A percentile compares a stretch with the other conserved stretches of the same genome.
phyloP scores from a whole-genome alignment of 2,329 filamentous ascomycete genomes.

The Blumeria hordei region DNA sequence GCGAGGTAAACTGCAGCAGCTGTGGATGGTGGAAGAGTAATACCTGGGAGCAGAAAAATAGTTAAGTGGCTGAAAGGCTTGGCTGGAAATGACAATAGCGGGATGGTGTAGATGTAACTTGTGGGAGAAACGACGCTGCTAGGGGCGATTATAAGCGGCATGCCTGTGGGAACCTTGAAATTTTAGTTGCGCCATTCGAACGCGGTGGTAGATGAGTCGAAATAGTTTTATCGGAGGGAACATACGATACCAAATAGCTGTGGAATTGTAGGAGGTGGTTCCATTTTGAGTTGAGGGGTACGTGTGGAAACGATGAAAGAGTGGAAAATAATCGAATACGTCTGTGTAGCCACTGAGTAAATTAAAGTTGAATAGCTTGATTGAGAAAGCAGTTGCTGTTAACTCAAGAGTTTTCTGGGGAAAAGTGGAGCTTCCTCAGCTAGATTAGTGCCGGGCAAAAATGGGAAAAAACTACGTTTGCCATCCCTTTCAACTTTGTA shows the following conservation, averaged over 20 bases:
- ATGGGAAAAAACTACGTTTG: too few relatives aligned
- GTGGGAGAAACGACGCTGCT: slow-evolving; percentile 27
- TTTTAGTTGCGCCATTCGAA: slow-evolving; percentile 1
- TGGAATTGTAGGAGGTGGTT: slow-evolving; percentile 5
- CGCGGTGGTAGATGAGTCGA: neutral
- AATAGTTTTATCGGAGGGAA: neutral
- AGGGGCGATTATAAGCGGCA: slow-evolving; percentile 29
- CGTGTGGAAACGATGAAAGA: too few relatives aligned
- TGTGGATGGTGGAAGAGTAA: slow-evolving; percentile 45
- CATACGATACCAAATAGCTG: slow-evolving; percentile 13
- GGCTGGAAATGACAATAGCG: slow-evolving; percentile 17
- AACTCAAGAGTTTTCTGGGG: too few relatives aligned
- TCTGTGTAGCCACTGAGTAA: too few relatives aligned
- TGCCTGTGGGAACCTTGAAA: slow-evolving; percentile 27
- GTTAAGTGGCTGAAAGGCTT: slow-evolving; percentile 54
- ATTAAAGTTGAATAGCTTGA: too few relatives aligned
- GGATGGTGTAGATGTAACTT: slow-evolving; percentile 30
- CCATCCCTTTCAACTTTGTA: too few relatives aligned
- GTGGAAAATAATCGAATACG: too few relatives aligned
- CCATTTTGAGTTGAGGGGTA: slow-evolving; percentile 2
- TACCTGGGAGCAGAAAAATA: slow-evolving; percentile 62
- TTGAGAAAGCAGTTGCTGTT: too few relatives aligned
- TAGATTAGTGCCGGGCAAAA: too few relatives aligned
- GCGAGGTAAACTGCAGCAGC: slow-evolving; percentile 83
- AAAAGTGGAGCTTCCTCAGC: too few relatives aligned